A percentile compares a stretch with the other conserved stretches of the same genome.
These are phyloP conservation scores for Leptodermis oblonga DNA, from an alignment of 257 asterid species.

Conservation along the genomic window DNA sequence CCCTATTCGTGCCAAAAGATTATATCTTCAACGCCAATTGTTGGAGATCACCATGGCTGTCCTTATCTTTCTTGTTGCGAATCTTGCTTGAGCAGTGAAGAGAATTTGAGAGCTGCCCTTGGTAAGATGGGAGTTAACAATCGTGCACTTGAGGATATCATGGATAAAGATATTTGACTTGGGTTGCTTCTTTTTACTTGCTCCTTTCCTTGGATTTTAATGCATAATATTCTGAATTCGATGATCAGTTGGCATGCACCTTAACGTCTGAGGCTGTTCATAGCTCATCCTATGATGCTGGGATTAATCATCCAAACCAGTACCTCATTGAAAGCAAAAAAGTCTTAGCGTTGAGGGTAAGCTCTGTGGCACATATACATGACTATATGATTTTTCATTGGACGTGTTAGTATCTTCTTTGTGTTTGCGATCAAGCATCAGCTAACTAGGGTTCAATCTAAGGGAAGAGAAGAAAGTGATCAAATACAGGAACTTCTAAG, in stretches of 20 bases:
- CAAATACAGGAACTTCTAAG: background rate
- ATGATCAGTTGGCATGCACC: slow-evolving; percentile 83
- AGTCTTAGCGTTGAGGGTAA: slow-evolving; percentile 48
- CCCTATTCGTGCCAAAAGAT: slow-evolving; percentile 92
- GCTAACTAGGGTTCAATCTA: background rate
- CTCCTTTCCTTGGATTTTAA: background rate
- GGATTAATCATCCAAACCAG: slow-evolving; percentile 94
- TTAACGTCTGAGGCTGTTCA: slow-evolving; percentile 96
- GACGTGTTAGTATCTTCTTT: background rate
- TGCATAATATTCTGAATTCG: slow-evolving; percentile 1
- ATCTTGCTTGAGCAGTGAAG: slow-evolving; percentile 60
- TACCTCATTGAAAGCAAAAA: slow-evolving; percentile 74
- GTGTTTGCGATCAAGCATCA: background rate
- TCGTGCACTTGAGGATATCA: slow-evolving; percentile 71
- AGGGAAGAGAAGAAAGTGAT: too few relatives aligned
- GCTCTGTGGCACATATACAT: background rate
- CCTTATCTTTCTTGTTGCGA: slow-evolving; percentile 50
- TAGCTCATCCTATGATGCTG: slow-evolving; percentile 72
- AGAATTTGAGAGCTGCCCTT: slow-evolving; percentile 86
- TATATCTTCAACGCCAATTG: slow-evolving; percentile 77
- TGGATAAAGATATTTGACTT: slow-evolving; percentile 40
- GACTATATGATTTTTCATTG: background rate
- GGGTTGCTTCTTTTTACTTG: slow-evolving; percentile 6
- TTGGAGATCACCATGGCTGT: slow-evolving; percentile 98
- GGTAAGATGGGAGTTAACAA: slow-evolving; percentile 72